Base-by-base conservation (phyloP, 1,284 basidiomycete genomes). In the Malassezia nana region DNA sequence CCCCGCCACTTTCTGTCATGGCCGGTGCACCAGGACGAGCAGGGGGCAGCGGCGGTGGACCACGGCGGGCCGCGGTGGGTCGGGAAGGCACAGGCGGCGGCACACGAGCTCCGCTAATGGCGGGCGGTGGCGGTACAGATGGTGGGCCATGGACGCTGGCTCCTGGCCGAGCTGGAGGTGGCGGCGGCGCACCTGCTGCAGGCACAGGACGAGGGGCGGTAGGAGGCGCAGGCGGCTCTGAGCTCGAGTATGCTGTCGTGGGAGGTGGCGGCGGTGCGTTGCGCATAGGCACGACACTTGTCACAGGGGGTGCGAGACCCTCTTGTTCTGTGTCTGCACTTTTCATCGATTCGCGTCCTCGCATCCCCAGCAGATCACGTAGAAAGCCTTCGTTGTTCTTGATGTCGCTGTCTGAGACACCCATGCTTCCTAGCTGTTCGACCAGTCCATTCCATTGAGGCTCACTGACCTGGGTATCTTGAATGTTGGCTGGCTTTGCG, bases 391-490 rank as follows among this genome's bases (percentile, higher is more conserved):
- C 84, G 72, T 94, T 86, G 58, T 85, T 79, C 63, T 79, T 77
- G 35, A 89, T 82, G 35, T 84, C 76, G 30, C 63, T 62, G 48
- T 74, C 62, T 26, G 63, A 67, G 40, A 82, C 81, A 51, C 90
- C 90, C 31, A 82, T 80, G 28, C 78, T 78, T 57, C 84, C 81
- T 4, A 96, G 79, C 64, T 83, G 80, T 22, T 79, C 80, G 2
- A 96, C 79, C 52, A 96, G 77, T 0, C 83, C 78, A 54, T 84
- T 80, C 92, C 92, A 98, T 7, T 85, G 88, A 3, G 87, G 84
- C 75, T 96, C 92, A n/a, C 95, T 87, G 86, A 0, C 84, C 84
- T 75, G 90, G 95, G 4, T 90, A 90, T 94, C 77, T 90, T 84
- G 58, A 92, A 85, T 74, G 83, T 85, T 22, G 50, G 56, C 30